These are phyloP conservation scores for Lentinula aciculospora DNA, from an alignment of 768 basidiomycete genomes.

Conservation along the genomic window DNA sequence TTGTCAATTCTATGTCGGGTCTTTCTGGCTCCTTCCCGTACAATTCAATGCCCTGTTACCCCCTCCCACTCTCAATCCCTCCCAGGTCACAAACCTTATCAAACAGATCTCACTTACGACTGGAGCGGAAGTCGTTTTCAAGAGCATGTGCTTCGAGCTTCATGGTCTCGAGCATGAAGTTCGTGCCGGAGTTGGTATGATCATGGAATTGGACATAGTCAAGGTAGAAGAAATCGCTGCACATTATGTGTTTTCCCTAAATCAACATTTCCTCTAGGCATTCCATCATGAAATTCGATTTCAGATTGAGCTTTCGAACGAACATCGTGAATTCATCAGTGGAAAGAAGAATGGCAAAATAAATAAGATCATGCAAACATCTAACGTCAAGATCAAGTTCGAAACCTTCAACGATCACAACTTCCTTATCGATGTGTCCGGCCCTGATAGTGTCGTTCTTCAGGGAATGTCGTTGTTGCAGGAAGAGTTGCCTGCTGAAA, in stretches of 20 bases:
- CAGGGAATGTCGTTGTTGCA: constrained; percentile 86
- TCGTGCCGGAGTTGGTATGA: constrained; percentile 74
- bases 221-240: constrained; percentile 45
- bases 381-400: constrained; percentile 97
- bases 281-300: constrained; percentile 98
- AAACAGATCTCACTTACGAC: constrained; percentile 83
- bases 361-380: constrained; percentile 98
- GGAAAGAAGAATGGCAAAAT: constrained; percentile 99
- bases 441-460: constrained; percentile 77
- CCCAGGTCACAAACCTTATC: constrained; percentile 78
- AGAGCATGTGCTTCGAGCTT: constrained; percentile 96
- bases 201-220: constrained; percentile 87
- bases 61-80: constrained; percentile 71
- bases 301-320: constrained; percentile 95
- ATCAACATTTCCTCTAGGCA: constrained; percentile 36
- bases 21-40: constrained; percentile 92
- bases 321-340: constrained; percentile 97
- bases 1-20: constrained; percentile 94
- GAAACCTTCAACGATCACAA: constrained; percentile 97
- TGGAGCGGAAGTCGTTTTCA: constrained; percentile 93
- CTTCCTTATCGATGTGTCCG: constrained; percentile 89
- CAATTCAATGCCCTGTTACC: constrained; percentile 91
- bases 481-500: constrained; percentile 97
- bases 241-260: not conserved
- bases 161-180: constrained; percentile 93